A percentile compares a stretch with the other conserved stretches of the same genome.
phyloP scores from a whole-genome alignment of 148 eudicot genomes.

The Arbutus unedo region DNA sequence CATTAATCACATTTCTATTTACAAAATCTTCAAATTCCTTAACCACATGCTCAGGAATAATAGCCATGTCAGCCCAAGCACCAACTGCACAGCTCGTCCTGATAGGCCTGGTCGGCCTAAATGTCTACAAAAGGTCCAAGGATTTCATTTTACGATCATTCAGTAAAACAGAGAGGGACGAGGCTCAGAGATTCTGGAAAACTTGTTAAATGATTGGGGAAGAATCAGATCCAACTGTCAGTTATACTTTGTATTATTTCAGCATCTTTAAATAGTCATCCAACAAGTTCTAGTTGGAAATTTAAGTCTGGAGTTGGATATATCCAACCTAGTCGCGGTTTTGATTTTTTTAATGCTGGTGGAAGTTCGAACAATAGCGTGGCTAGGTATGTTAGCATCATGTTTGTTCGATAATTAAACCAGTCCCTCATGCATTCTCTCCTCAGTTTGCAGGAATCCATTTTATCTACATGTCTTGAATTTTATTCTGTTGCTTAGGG shows the following conservation, averaged over 20 bases:
- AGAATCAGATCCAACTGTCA: neutral
- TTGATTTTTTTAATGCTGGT: neutral
- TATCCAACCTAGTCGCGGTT: neutral
- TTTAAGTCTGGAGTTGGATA: no score
- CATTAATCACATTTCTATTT: no score
- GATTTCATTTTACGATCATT: no score
- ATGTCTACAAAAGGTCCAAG: no score
- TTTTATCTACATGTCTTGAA: conserved; percentile 2
- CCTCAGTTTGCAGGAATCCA: neutral
- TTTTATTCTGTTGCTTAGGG: conserved; percentile 25
- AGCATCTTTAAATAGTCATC: no score
- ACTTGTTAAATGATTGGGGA: neutral
- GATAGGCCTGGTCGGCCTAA: no score
- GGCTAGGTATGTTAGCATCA: neutral
- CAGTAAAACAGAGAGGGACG: no score
- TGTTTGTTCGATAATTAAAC: neutral
- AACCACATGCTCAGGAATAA: no score
- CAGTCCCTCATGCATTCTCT: neutral
- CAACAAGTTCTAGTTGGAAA: neutral
- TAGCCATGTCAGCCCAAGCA: no score
- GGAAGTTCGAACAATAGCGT: neutral
- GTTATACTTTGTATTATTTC: neutral
- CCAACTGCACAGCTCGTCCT: no score
- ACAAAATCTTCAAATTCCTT: no score
- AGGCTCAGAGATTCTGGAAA: neutral